These are phyloP conservation scores for Jacaranda copaia DNA, from an alignment of 257 asterid genomes.

Conservation along the genomic window DNA sequence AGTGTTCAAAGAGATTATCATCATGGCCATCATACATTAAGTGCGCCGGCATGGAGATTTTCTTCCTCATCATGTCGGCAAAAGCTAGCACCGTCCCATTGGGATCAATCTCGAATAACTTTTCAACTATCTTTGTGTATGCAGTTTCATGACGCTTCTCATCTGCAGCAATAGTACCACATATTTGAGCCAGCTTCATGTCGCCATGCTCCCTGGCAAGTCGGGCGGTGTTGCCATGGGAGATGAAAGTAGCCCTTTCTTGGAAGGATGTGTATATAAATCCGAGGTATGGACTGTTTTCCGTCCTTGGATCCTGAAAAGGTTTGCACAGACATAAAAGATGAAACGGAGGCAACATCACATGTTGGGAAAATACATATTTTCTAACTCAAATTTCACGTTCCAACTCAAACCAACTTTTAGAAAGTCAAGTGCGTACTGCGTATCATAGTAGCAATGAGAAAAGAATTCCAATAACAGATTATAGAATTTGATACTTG, in stretches of 20 bases:
- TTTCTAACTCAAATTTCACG: not conserved
- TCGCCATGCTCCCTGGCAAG: slow-evolving; percentile 79
- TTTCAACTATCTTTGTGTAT: slow-evolving; percentile 80
- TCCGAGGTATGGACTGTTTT: slow-evolving; percentile 84
- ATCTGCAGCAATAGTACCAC: slow-evolving; percentile 79
- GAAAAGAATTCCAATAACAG: not conserved
- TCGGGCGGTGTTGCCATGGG: slow-evolving; percentile 86
- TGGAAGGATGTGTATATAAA: slow-evolving; percentile 87
- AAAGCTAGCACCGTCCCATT: slow-evolving; percentile 72
- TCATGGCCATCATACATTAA: slow-evolving; percentile 84
- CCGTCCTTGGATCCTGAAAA: slow-evolving; percentile 76
- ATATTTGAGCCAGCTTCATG: slow-evolving; percentile 74
- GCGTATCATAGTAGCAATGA: too few relatives aligned
- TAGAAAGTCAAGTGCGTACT: too few relatives aligned
- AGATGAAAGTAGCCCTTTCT: slow-evolving; percentile 84
- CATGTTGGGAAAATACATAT: not conserved
- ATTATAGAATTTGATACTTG: not conserved
- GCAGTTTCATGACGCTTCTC: slow-evolving; percentile 91
- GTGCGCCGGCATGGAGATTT: slow-evolving; percentile 88
- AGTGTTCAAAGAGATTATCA: slow-evolving; percentile 66
- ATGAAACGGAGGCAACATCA: not conserved
- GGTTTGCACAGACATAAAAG: not conserved
- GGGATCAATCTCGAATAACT: slow-evolving; percentile 80
- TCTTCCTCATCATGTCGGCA: slow-evolving; percentile 89
- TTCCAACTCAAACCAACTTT: not conserved